Percentiles rank a stretch among this genome's conserved stretches.
Conservation (phyloP, 192 early-diverging fungal genomes). For the Podila horticola region DNA sequence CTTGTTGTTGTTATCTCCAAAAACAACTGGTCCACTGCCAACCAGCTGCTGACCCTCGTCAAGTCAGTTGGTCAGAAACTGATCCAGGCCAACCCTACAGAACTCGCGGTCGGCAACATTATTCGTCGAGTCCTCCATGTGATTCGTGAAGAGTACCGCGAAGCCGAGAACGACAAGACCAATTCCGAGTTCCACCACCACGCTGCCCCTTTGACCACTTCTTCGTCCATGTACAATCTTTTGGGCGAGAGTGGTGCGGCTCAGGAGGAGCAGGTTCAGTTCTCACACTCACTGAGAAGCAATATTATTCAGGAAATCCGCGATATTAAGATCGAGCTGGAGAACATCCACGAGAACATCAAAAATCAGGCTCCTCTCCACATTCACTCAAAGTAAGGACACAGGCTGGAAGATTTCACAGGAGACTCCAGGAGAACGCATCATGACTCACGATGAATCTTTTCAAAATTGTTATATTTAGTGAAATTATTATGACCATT, state of each 20-base stretch:
- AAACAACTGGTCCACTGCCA: slow-evolving; percentile 76
- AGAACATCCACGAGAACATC: slow-evolving; percentile 81
- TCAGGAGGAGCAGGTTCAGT: slow-evolving; percentile 47
- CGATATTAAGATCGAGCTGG: slow-evolving; percentile 90
- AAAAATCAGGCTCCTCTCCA: slow-evolving; percentile 88
- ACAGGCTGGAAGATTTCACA: no score
- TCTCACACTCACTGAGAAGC: slow-evolving; percentile 69
- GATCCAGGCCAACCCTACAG: slow-evolving; percentile 84
- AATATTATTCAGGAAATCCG: slow-evolving; percentile 84
- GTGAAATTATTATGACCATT: slow-evolving; percentile 96
- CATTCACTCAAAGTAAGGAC: slow-evolving; percentile 89
- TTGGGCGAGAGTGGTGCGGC: slow-evolving; percentile 63
- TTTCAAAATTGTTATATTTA: slow-evolving; percentile 35
- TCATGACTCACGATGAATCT: not conserved
- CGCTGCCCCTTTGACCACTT: slow-evolving; percentile 48
- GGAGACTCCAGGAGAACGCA: no score
- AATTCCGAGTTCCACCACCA: slow-evolving; percentile 23
- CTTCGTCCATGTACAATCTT: slow-evolving; percentile 71
- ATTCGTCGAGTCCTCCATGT: slow-evolving; percentile 83
- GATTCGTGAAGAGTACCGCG: slow-evolving; percentile 78
- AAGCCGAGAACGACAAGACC: slow-evolving; percentile 34
- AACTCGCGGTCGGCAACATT: slow-evolving; percentile 89
- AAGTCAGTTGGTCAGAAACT: slow-evolving; percentile 76
- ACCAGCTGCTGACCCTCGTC: slow-evolving; percentile 68
- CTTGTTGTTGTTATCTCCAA: slow-evolving; percentile 81